Evolutionary conservation across 2,329 filamentous ascomycete genomes (phyloP).

Genomic region (Trichoderma arundinaceum): DNA sequence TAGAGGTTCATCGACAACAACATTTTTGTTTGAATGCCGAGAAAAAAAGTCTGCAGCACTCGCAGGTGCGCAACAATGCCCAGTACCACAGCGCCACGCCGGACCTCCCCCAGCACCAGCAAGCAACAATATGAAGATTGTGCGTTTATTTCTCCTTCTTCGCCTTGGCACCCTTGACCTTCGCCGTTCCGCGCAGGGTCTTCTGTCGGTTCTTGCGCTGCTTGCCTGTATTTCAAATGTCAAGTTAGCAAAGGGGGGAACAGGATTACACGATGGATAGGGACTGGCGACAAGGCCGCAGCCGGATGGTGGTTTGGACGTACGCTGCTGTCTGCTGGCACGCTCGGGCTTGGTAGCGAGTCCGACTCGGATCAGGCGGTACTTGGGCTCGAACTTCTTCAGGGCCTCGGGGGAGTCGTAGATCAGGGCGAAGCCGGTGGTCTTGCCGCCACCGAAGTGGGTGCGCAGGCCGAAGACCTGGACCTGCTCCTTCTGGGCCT

Average conservation of each 20-base stretch:
- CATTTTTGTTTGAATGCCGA: conserved; percentile 33
- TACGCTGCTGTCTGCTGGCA: conserved; percentile 98
- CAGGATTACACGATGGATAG: background rate
- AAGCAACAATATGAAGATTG: conserved; percentile 40
- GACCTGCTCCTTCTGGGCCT: conserved; percentile 96
- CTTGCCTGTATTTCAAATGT: conserved; percentile 73
- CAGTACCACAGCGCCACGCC: conserved; percentile 34
- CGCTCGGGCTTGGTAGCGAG: conserved; percentile 94
- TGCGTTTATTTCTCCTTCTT: conserved; percentile 88
- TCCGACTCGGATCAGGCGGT: conserved; percentile 94
- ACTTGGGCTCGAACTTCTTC: conserved; percentile 99
- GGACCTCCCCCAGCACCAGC: conserved; percentile 29
- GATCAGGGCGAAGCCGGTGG: conserved; percentile 96
- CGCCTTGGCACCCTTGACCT: conserved; percentile 93
- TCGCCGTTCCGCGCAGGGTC: conserved; percentile 96
- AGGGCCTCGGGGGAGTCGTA: conserved; percentile 98
- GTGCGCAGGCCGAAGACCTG: conserved; percentile 98
- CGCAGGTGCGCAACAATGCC: conserved; percentile 40
- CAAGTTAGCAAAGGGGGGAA: conserved; percentile 37
- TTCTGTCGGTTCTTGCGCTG: conserved; percentile 99
- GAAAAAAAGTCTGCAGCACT: conserved; percentile 38
- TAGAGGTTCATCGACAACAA: conserved; percentile 39
- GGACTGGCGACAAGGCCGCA: background rate
- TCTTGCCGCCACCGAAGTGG: conserved; percentile 99
- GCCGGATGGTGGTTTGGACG: conserved; percentile 52